Conservation (phyloP, 768 basidiomycete genomes). For the Rhodotorula kratochvilovae region DNA sequence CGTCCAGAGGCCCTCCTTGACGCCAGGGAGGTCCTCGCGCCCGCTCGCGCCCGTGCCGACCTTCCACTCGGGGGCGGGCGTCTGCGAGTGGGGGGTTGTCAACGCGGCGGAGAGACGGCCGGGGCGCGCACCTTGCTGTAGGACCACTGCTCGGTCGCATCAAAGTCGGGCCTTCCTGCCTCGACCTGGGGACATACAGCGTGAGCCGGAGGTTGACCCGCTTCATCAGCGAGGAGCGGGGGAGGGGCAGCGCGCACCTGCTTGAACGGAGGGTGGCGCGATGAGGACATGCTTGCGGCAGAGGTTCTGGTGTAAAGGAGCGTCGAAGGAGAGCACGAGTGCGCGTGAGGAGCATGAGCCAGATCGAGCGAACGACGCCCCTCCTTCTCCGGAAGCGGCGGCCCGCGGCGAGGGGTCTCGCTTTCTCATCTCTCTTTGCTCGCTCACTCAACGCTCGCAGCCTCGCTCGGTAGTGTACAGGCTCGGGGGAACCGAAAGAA, state of each 20-base stretch:
- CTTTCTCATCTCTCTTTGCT: no score
- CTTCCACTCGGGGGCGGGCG: constrained; percentile 35
- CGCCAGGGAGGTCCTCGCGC: constrained; percentile 11
- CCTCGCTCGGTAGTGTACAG: no score
- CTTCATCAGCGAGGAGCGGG: not conserved
- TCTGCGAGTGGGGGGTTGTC: constrained; percentile 4
- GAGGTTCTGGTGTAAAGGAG: not conserved
- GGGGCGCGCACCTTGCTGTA: constrained; percentile 5
- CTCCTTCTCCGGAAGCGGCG: no score
- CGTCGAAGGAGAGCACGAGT: not conserved
- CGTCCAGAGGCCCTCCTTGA: constrained; percentile 27
- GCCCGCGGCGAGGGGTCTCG: no score
- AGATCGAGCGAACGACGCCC: no score
- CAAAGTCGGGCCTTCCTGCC: constrained; percentile 25
- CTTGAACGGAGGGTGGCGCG: constrained; percentile 34
- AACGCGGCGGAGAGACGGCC: no score
- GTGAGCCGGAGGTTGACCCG: not conserved
- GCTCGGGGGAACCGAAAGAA: no score
- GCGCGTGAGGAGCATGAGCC: not conserved
- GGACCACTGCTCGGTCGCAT: not conserved
- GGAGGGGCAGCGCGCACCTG: constrained; percentile 1
- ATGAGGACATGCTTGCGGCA: constrained; percentile 4
- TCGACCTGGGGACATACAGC: constrained; percentile 6
- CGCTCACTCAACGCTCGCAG: no score
- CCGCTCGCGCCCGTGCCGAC: constrained; percentile 27